Base-by-base conservation (phyloP, 1,284 basidiomycete genomes). In the Rhizoctonia solani region DNA sequence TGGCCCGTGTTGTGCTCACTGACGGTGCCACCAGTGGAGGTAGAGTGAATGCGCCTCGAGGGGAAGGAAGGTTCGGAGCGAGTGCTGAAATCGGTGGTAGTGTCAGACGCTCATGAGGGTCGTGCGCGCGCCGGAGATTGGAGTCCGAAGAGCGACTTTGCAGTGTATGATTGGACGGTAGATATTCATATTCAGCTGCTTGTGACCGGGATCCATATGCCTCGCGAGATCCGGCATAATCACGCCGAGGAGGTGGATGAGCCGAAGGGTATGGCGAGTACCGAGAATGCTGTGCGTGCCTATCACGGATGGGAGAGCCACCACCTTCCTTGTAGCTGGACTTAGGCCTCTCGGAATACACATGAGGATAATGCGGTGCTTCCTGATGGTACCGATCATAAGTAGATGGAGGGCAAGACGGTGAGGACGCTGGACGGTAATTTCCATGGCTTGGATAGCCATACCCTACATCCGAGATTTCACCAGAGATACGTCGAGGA, bases 371-470 rank as follows among this genome's bases (percentile, higher is more conserved):
- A 9, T 49, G 29, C 11, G 50, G 25, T 1, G 34, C 37, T 14
- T 65, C 61, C 44, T 65, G 61, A 65, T 65, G 61, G 39, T 65
- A 65, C 61, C 61, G 61, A 52, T 63, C 58, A 63, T 52, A 63
- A 14, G 58, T 34, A n/a, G 39, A 49, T 44, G 39, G 61, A 29
- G 61, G 61, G 50, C 50, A 53, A 49, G 61, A 65, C 39, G 61
- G 50, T 27, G 61, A 65, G 44, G 61, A 65, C 50, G 49, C 50
- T 53, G 61, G 61, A 39, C 61, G 61, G 50, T 65, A 65, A 44
- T 39, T 54, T 42, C 39, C 61, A 19, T 65, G 61, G 34, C n/a
- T n/a, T 41, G 61, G 39, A 41, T 65, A 65, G n/a, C 61, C 29
- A 34, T 65, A 65, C 19, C 23, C 50, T 11, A 16, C 25, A 41